Evolutionary conservation across 1,284 basidiomycete species (phyloP), one percentile per base, ranked within the genome.

Genomic region (Apiotrichum siamense): DNA sequence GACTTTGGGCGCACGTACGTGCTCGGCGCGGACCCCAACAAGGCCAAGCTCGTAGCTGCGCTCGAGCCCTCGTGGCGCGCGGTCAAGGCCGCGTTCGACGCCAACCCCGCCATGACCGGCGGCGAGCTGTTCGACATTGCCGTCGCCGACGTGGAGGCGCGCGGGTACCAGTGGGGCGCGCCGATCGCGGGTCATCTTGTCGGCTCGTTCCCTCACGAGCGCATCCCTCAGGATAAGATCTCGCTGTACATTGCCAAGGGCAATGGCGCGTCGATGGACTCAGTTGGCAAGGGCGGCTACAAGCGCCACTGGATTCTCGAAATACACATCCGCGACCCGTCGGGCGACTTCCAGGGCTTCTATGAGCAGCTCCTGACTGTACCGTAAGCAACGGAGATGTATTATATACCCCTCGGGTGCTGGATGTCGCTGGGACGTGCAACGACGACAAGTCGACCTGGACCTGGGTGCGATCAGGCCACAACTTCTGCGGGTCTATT

Each of bases 1-100:
- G 55, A 57, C 37, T 57, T 57, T 27, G 55, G 55, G 12, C 49
- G 55, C 35, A 57, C 55, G 9, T 57, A 54, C 31, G 55, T 57
- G 20, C 46, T 57, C 20, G 55, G 55, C 25, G 36, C 49, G 31
- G 55, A 57, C 36, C 39, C 52, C 3, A 47, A 24, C 17, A 57
- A 57, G 49, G 18, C 39, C 35, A 20, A 11, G 24, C 45, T 57
- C 3, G 43, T 42, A 33, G 55, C 51, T 35, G 42, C 35, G 24
- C 55, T 57, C 52, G 55, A 57, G 46, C 52, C 52, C 0, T 35
- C 41, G 4, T 57, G 55, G 55, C 15, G 25, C 13, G 13, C 17
- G 9, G 49, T 57, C 49, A 57, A 57, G 49, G 46, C 38, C 4
- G 21, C 13, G n/a, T 57, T 43, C 37, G 55, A 57, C 37, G 31